Evolutionary conservation across 805 yeast species (phyloP), one percentile per base, ranked within the genome.

Genomic region (Hyphopichia homilentoma): DNA sequence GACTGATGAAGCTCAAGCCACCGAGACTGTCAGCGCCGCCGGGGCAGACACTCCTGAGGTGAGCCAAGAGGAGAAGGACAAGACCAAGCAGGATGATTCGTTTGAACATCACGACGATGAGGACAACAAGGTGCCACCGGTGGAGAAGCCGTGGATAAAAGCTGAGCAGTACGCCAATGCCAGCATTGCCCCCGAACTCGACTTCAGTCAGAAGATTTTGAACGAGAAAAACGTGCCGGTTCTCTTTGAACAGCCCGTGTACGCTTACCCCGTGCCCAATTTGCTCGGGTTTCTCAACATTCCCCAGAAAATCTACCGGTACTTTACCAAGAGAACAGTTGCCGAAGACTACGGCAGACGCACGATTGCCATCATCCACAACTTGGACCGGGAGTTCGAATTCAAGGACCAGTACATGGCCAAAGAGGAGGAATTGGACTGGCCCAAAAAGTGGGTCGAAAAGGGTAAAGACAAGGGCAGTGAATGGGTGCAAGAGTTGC

Each of bases 391-490:
- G 30, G 74, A 77, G 7, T 84, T 77, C 47, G 61, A 54, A 32
- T 58, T 33, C 40, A 55, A 65, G 28, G 79, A 75, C 34, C 48
- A 61, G 33, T 48, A 54, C 17, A 54, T 62, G 37, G 75, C 73
- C 11, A 50, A 53, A 13, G 77, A 66, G 25, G 96, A 88, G 54
- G 96, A 89, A 52, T 48, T 56, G 5, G 90, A 85, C 43, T 90
- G 97, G 97, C 96, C 96, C 9, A 57, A 65, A 34, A 71, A 73
- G 36, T 90, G 97, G 96, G 83, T 85, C 21, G 70, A 77, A 43
- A 72, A 70, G 37, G 95, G 96, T n/a, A 53, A 58, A 29, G 83
- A 77, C 32, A 81, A 77, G 43, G 63, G 75, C 25, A 82, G 95
- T 42, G 97, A 90, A 54, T 90, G 98, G 98, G 78, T 81, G 34